These are phyloP conservation scores for Xylaria palmicola DNA, from an alignment of 495 filamentous ascomycete species.

Conservation along the genomic window DNA sequence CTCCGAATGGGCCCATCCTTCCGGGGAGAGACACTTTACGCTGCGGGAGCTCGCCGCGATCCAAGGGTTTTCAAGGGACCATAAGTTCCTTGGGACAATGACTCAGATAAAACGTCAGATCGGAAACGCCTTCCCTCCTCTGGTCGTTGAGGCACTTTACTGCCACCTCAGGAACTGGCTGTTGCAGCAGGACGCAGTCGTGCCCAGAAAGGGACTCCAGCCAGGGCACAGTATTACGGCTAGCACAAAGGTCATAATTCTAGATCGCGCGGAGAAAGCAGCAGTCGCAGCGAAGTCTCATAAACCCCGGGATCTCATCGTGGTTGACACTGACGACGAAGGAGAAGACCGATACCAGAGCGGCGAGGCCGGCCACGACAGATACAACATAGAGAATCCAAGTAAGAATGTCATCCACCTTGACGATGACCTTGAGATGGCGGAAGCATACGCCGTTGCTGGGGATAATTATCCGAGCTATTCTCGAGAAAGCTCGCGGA, in stretches of 20 bases:
- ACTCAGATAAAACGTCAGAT: conserved; percentile 61
- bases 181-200: conserved; percentile 48
- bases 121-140: conserved; percentile 79
- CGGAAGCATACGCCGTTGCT: not conserved
- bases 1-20: conserved; percentile 65
- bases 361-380: not conserved
- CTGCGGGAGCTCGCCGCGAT: conserved; percentile 68
- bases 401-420: not conserved
- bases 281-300: not conserved
- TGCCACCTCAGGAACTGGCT: conserved; percentile 55
- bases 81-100: conserved; percentile 52
- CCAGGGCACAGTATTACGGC: not conserved
- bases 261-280: not conserved
- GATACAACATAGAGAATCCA: no score
- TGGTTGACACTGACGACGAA: not conserved
- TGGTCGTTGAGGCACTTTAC: conserved; percentile 57
- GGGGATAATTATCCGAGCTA: not conserved
- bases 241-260: not conserved
- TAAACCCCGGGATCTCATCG: not conserved
- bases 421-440: not conserved
- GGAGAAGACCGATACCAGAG: not conserved
- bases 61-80: conserved; percentile 65
- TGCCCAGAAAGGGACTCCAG: not conserved
- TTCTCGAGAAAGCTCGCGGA: conserved; percentile 5
- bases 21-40: conserved; percentile 61